Evolutionary conservation across 2,329 filamentous ascomycete species (phyloP), one percentile per base, ranked within the genome.

Genomic region (Fusarium newnesense): DNA sequence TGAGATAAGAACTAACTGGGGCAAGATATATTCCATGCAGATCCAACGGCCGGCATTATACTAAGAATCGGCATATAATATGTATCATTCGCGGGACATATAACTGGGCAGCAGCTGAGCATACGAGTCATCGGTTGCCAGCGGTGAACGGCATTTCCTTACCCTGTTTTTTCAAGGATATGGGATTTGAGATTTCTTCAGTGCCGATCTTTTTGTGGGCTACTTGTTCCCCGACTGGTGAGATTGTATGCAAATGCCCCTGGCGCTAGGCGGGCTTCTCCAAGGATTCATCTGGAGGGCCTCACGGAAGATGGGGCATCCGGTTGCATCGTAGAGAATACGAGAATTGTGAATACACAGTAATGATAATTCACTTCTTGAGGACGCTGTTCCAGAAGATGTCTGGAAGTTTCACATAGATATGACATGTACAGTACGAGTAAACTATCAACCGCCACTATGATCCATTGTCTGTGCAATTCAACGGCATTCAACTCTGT

Each of bases 91-190:
- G 19, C 34, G 16, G 10, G 11, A 24, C 28, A 37, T 53, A 28
- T 53, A 28, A 53, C 50, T 53, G 50, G 37, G 15, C 19, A 43
- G 39, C 30, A 57, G 54, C 13, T 54, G 26, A 39, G 36, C 18
- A 34, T 18, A 62, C 47, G 60, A 68, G 65, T 63, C 64, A 61
- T 61, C 46, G 13, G 49, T 9, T 43, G 63, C 15, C 49, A 50
- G n/a, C 37, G 49, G 37, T 68, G 42, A 43, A 39, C 32, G 28
- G 21, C 26, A 49, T 34, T 40, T 32, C 24, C 42, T 19, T 60
- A 30, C 11, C 28, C 39, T 24, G 5, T 8, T 13, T 37, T n/a
- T 37, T 30, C 47, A 62, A 44, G 56, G 64, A 50, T 50, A 65
- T 21, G 30, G 37, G n/a, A 42, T 42, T 43, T 40, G 36, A 7